Conservation (phyloP, 2,329 filamentous ascomycete species). For the Cadophora sp. region DNA sequence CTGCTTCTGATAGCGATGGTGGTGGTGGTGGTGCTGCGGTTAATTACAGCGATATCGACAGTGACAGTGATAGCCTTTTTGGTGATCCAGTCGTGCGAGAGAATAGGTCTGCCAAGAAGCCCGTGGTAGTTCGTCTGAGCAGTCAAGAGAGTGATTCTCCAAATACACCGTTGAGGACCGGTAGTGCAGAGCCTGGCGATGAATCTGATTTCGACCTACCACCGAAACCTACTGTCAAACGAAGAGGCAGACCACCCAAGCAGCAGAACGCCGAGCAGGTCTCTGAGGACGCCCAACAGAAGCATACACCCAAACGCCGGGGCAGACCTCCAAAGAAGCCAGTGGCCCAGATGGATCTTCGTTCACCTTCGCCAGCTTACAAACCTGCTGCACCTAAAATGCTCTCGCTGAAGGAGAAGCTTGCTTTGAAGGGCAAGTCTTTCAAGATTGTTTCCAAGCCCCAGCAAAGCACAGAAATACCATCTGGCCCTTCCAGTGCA, state of each 20-base stretch:
- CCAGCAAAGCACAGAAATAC: not conserved
- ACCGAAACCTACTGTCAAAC: slow-evolving; percentile 3
- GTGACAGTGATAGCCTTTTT: slow-evolving; percentile 38
- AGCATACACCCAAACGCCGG: slow-evolving; percentile 32
- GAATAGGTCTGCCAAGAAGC: slow-evolving; percentile 11
- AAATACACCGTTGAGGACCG: not conserved
- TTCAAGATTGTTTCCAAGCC: slow-evolving; percentile 41
- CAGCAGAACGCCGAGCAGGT: not conserved
- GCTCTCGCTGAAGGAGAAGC: slow-evolving; percentile 42
- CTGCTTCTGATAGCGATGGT: slow-evolving; percentile 24
- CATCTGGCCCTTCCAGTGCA: slow-evolving; percentile 18
- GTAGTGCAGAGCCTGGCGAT: not conserved
- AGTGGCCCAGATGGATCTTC: not conserved
- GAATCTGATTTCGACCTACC: not conserved
- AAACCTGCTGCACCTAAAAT: slow-evolving; percentile 25
- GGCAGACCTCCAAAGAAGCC: slow-evolving; percentile 38
- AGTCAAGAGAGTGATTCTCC: not conserved
- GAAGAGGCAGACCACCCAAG: slow-evolving; percentile 12
- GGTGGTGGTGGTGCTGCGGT: slow-evolving; percentile 15
- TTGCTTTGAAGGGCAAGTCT: slow-evolving; percentile 42
- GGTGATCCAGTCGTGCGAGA: slow-evolving; percentile 32
- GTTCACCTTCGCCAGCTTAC: slow-evolving; percentile 18
- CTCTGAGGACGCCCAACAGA: slow-evolving; percentile 13
- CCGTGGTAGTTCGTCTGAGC: not conserved
- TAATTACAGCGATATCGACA: slow-evolving; percentile 25